Evolutionary conservation across 2,329 filamentous ascomycete genomes (phyloP), one percentile per base, ranked within the genome.

Genomic region (Colletotrichum navitas): DNA sequence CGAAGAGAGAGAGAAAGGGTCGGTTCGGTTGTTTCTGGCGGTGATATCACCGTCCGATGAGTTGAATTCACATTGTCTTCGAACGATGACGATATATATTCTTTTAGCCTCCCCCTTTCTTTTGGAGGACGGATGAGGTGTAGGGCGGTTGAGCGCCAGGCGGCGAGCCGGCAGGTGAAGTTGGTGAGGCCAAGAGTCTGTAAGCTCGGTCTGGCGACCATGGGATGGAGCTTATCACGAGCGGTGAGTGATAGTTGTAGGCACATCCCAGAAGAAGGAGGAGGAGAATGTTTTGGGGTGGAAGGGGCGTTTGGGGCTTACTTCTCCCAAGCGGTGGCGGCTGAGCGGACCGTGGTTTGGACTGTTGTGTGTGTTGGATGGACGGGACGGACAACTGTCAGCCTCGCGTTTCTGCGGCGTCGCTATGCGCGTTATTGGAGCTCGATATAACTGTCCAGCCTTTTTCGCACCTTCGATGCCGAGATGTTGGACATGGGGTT

Each of bases 31-130:
- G 14, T 21, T 54, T 14, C 8, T 29, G 39, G 24, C 39, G 56
- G 24, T 45, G 39, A 43, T 45, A 32, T 43, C 56, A 59, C 36
- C 56, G 56, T 45, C 56, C 16, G 55, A 58, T 39, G 36, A 14
- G 14, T 24, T 36, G 52, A 36, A 11, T 1, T 14, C 18, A 34
- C 3, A 29, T 18, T 3, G 49, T 24, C 6, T 52, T 29, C 32
- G 26, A 52, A 29, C 24, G 47, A 21, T 16, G 52, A 36, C 32
- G 32, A 24, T 24, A 5, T 14, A 0, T 3, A 2, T 34, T 54
- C 14, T n/a, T 55, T 14, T 3, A 6, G 21, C 10, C 10, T 21
- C 5, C 4, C 10, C 5, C 14, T 3, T 7, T 5, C 41, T 43
- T 21, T 43, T 43, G 16, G 1, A 21, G 16, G 41, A 43, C 41